phyloP scores from a whole-genome alignment of 306 rosid species.

The Lotus japonicus region DNA sequence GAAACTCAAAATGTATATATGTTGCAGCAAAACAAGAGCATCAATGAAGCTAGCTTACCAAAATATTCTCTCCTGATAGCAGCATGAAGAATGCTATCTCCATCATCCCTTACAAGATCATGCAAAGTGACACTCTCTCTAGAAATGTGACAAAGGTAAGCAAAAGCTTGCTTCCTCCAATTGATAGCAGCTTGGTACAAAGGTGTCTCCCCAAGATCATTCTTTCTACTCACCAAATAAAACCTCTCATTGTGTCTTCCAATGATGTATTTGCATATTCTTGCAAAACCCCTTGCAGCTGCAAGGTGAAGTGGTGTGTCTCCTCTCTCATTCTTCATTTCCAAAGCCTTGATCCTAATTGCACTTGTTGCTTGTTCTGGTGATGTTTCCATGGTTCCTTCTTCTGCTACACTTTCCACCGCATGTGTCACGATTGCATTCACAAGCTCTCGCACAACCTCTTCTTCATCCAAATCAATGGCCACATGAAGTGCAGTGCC shows the following conservation, averaged over 20 bases:
- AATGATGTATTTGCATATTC: neutral
- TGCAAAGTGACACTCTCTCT: neutral
- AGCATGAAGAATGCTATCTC: slow-evolving; percentile 27
- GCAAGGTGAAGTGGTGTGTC: slow-evolving; percentile 25
- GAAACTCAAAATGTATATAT: too few species aligned
- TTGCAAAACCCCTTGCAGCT: slow-evolving; percentile 10
- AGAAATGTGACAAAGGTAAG: neutral
- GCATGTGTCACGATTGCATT: neutral
- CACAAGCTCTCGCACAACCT: neutral
- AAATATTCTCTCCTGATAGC: slow-evolving; percentile 19
- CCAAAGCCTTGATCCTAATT: neutral
- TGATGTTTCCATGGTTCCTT: neutral
- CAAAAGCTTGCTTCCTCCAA: slow-evolving; percentile 14
- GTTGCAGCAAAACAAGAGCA: too few species aligned
- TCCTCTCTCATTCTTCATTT: neutral
- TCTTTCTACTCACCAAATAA: neutral
- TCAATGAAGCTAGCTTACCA: neutral
- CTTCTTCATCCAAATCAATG: neutral
- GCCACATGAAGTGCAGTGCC: slow-evolving; percentile 22
- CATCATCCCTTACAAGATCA: slow-evolving; percentile 1
- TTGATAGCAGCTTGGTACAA: slow-evolving; percentile 21
- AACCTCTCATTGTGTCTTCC: neutral
- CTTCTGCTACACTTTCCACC: neutral
- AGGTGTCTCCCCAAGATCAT: slow-evolving; percentile 9
- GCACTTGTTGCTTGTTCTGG: neutral